Conservation (phyloP, 805 yeast genomes). For the Saccharomycopsis sp. region DNA sequence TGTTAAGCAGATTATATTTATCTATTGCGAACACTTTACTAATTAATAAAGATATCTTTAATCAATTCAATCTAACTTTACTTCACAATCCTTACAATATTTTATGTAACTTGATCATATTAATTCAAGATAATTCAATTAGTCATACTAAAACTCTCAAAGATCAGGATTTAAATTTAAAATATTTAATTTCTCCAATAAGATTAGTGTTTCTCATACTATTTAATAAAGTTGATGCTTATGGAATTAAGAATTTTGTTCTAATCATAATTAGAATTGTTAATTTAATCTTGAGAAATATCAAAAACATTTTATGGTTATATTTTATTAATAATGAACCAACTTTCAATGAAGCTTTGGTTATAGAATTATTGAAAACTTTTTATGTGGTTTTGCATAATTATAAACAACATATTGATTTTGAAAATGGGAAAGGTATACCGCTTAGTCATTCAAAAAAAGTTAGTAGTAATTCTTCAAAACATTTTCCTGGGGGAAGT, state of each 20-base stretch:
- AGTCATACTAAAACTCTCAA: not conserved
- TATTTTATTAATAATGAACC: constrained; percentile 5
- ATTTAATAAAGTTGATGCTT: constrained; percentile 2
- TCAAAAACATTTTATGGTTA: constrained; percentile 15
- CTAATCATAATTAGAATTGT: not conserved
- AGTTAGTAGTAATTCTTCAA: not conserved
- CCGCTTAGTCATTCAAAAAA: not conserved
- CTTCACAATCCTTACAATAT: constrained; percentile 1
- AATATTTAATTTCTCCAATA: constrained; percentile 9
- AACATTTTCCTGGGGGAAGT: too few species aligned
- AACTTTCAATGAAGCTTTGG: constrained; percentile 4
- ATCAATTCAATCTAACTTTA: not conserved
- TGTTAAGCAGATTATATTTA: constrained; percentile 1
- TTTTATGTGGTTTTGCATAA: constrained; percentile 8
- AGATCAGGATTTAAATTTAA: not conserved
- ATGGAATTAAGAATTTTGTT: not conserved
- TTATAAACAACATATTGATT: constrained; percentile 4
- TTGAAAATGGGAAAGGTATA: not conserved
- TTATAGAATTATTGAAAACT: constrained; percentile 11
- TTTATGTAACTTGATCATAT: not conserved
- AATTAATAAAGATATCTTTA: constrained; percentile 1
- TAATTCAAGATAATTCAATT: not conserved
- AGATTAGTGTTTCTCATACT: constrained; percentile 7
- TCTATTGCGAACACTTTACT: constrained; percentile 8
- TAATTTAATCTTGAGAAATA: constrained; percentile 3